Evolutionary conservation across 169 alveolate species (phyloP).

Genomic region (Pseudocohnilembus persalinus): DNA sequence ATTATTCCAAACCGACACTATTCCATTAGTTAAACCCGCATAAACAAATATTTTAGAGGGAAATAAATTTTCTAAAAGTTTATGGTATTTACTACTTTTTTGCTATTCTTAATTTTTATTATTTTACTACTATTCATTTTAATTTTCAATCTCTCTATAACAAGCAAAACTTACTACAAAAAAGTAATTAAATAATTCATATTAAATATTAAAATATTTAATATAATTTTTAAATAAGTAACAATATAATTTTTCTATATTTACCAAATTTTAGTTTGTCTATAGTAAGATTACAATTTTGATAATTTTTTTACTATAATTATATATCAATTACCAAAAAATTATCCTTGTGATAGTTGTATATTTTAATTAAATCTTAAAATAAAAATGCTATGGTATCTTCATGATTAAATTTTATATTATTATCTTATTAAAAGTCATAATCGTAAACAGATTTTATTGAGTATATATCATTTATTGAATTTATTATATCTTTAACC

Average conservation of each 20-base stretch:
- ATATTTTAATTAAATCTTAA: too few species aligned
- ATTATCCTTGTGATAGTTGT: background rate
- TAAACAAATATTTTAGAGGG: too few species aligned
- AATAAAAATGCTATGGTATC: background rate
- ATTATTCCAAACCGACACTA: background rate
- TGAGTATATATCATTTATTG: background rate
- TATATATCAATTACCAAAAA: too few species aligned
- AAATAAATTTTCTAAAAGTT: too few species aligned
- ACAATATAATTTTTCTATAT: too few species aligned
- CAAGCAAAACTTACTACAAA: background rate
- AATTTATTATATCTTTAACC: background rate
- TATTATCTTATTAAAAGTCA: too few species aligned
- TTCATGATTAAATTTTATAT: background rate
- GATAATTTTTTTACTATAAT: too few species aligned
- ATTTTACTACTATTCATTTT: background rate
- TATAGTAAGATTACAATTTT: too few species aligned
- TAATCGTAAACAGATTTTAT: background rate
- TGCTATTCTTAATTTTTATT: background rate
- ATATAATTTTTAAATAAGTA: background rate
- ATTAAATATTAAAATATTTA: too few species aligned
- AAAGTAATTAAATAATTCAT: background rate
- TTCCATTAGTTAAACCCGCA: background rate
- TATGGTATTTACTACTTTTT: background rate
- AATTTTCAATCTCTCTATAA: too few species aligned
- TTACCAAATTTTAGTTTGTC: too few species aligned